Evolutionary conservation across 179 eudicot species (phyloP), one percentile per base, ranked within the genome.

Genomic region (Drosera spatulata): DNA sequence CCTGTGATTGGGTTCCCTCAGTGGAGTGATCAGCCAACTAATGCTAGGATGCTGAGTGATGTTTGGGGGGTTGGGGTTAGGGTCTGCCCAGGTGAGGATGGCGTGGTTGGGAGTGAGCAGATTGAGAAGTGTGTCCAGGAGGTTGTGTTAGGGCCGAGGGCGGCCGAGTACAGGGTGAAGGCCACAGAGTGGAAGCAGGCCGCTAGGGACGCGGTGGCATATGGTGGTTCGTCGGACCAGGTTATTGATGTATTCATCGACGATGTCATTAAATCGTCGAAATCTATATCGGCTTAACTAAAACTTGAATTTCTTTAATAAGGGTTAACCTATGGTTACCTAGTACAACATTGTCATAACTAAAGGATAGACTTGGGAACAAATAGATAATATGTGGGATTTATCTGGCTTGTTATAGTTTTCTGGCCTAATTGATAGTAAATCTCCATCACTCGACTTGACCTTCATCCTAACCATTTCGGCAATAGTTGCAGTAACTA

Each of bases 21-120:
- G 55, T 84, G 86, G 87, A 67, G 67, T 11, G 90, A 81, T 15
- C 90, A 84, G 56, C 81, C 82, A 4, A 75, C 82, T 9, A 71
- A 81, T 57, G 82, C 82, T 4, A 84, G 79, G 79, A 70, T 75
- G 4, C n/a, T 82, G 57, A 57, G 55, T 1, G 85, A 84, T 37
- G 71, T 77, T 7, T 79, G 68, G 12, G 48, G 58, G 11, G 52
- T 80, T 9, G 91, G 91, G 55, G 44, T 82, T 4, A 64, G 77
- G 41, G 2, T 75, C 38, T 41, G 73, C 67, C 73, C 71, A 13
- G 33, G 71, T 8, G 65, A 73, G 56, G 68, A 63, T 5, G 72
- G 58, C 6, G 6, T 69, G 14, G 44, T 73, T 51, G 53, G 46
- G 0, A 48, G 69, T 22, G 80, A 69, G 33, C 79, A 65, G 41